Evolutionary conservation across 176 grass and related monocot species (phyloP), one percentile per base, ranked within the genome.

Genomic region (Chloris gayana): DNA sequence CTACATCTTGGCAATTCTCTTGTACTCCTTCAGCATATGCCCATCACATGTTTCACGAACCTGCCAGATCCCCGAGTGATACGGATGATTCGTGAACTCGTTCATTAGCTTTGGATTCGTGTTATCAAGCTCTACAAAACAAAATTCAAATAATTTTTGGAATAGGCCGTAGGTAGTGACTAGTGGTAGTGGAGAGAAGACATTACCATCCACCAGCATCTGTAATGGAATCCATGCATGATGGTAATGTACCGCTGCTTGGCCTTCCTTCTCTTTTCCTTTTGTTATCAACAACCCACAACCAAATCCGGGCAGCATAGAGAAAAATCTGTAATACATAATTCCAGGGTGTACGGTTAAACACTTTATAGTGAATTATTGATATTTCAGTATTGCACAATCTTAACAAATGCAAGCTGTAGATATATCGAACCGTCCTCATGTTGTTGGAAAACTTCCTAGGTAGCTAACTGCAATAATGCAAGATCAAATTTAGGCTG

Each of bases 141-240:
- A 49, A 74, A 21, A 60, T 0, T 24, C 7, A 70, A 63, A 64
- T 41, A 44, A 84, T 83, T n/a, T n/a, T n/a, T n/a, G n/a, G n/a
- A n/a, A n/a, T n/a, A n/a, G n/a, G n/a, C n/a, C n/a, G n/a, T n/a
- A n/a, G n/a, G n/a, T n/a, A n/a, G n/a, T n/a, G n/a, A n/a, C n/a
- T n/a, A n/a, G n/a, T n/a, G n/a, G n/a, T n/a, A n/a, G n/a, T n/a
- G n/a, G n/a, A n/a, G n/a, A n/a, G n/a, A n/a, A n/a, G n/a, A n/a
- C n/a, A n/a, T n/a, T 12, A 4, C 8, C 63, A 12, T 66, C 88
- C 83, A 95, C 92, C 95, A 84, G 75, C 90, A 77, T 87, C 79
- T 72, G 92, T 91, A 92, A 95, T 95, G 56, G 95, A 95, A 76
- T 98, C 92, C 95, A 95, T n/a, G n/a, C n/a, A n/a, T 98, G 61